phyloP scores from a whole-genome alignment of 345 rosid genomes.

The Eucalyptus marginata region DNA sequence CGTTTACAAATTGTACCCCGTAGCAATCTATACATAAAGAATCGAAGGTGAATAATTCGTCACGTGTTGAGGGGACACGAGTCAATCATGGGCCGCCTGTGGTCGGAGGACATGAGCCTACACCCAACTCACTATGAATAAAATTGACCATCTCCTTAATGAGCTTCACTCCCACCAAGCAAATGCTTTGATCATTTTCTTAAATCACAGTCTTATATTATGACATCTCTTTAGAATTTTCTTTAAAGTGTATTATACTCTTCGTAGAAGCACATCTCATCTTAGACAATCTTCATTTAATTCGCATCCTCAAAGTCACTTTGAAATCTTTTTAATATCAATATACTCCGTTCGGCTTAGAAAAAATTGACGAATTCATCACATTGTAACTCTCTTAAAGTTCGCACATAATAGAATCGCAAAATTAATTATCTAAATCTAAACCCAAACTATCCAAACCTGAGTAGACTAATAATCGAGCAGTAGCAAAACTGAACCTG shows the following conservation, averaged over 20 bases:
- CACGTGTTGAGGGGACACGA: neutral
- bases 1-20: neutral
- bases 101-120: accelerated
- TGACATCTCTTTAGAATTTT: neutral
- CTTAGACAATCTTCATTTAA: neutral
- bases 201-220: neutral
- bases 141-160: neutral
- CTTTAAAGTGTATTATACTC: neutral
- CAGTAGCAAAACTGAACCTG: accelerated
- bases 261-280: neutral
- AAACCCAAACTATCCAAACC: neutral
- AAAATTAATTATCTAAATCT: neutral
- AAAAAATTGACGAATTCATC: neutral
- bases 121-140: neutral
- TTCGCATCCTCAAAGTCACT: neutral
- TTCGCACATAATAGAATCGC: neutral
- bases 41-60: accelerated
- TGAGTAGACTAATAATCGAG: neutral
- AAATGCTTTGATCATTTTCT: neutral
- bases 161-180: neutral
- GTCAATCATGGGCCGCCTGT: accelerated
- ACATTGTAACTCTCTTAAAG: neutral
- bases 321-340: neutral
- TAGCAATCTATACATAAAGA: neutral
- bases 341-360: neutral